Evolutionary conservation across 2,329 filamentous ascomycete species (phyloP), one percentile per base, ranked within the genome.

Genomic region (Xylariales sp.): DNA sequence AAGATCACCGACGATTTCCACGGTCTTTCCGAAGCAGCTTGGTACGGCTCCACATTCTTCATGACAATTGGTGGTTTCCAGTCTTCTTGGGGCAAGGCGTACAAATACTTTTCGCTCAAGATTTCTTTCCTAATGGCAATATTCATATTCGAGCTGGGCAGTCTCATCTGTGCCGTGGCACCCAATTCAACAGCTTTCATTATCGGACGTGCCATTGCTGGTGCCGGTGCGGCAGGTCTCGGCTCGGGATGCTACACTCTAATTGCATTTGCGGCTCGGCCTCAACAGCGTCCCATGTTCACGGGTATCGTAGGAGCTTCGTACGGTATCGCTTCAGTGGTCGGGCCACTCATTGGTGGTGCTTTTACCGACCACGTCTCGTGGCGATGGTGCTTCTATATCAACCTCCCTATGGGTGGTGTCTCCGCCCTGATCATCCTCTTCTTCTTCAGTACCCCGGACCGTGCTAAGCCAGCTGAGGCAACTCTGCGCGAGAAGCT

Each of bases 31-130:
- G 69, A 77, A 43, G 67, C 76, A 10, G 69, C 71, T 16, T 82
- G 78, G 78, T 81, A 81, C 47, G 75, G 73, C 2, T 66, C 72
- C 14, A 70, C 71, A 28, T 78, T 70, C 47, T 73, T 75, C 54
- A 60, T 74, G 48, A 70, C 68, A 2, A 51, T 69, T 21, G 69
- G 63, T 11, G 58, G 58, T 39, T 62, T 67, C 49, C 66, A 70
- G 50, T 64, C 66, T 28, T 59, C 62, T 13, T 70, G 63, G 60
- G 68, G 68, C 38, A 74, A 74, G 38, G 58, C 59, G 5, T 70
- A 67, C 55, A 69, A 66, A 45, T 75, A 72, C 53, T 78, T 44
- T 34, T 30, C 37, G 13, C 28, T 37, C 5, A 46, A 47, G 17
- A 8, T 25, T 1, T 38, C 41, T 6, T 46, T 45, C 20, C 13